Percentiles rank a stretch among this genome's conserved stretches.
phyloP scores from a whole-genome alignment of 192 early-diverging fungal genomes.

The Rhizophagus clarus region DNA sequence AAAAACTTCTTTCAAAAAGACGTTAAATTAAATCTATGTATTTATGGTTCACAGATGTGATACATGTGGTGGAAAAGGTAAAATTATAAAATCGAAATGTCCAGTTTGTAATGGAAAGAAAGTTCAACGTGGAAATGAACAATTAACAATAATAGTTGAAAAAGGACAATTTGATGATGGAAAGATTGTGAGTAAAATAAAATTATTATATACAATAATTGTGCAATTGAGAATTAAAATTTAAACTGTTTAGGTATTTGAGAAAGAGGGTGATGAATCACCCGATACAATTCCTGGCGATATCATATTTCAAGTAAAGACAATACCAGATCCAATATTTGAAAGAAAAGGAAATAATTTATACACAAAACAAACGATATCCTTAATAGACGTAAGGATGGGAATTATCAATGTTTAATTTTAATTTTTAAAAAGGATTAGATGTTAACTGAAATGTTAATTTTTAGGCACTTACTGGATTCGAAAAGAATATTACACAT shows the following conservation, averaged over 20 bases:
- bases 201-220: not conserved
- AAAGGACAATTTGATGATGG: constrained; percentile 83
- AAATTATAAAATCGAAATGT: constrained; percentile 79
- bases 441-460: not conserved
- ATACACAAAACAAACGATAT: constrained; percentile 75
- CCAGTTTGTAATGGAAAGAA: constrained; percentile 82
- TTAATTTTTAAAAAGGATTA: not conserved
- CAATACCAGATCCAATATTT: constrained; percentile 73
- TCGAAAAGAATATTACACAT: constrained; percentile 73
- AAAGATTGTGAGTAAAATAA: constrained; percentile 24
- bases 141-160: constrained; percentile 78
- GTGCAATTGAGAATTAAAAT: not conserved
- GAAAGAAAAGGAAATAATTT: constrained; percentile 75
- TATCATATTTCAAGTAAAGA: constrained; percentile 75
- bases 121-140: constrained; percentile 81
- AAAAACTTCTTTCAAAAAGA: not conserved
- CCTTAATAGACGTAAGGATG: constrained; percentile 58
- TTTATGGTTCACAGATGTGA: constrained; percentile 63
- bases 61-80: constrained; percentile 88
- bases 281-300: constrained; percentile 91
- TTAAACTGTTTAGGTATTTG: constrained; percentile 56
- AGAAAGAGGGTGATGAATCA: constrained; percentile 87
- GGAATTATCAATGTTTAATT: not conserved
- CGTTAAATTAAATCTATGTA: constrained; percentile 7
- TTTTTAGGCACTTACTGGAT: constrained; percentile 77